phyloP scores from a whole-genome alignment of 2,329 filamentous ascomycete genomes.

The Penicillium sp. region DNA sequence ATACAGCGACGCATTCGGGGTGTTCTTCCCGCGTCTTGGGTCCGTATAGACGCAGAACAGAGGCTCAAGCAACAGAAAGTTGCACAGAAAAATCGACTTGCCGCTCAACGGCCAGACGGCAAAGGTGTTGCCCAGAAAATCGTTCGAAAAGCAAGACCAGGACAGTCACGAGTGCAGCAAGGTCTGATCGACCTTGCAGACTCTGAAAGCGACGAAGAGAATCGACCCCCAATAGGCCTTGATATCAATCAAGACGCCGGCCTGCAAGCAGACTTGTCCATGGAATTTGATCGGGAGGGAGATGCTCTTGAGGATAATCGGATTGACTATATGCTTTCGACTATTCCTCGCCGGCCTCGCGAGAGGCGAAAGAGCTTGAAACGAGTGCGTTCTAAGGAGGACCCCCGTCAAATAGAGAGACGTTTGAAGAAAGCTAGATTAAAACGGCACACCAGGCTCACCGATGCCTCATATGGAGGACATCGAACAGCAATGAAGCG shows the following conservation, averaged over 20 bases:
- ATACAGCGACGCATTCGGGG: conserved; percentile 46
- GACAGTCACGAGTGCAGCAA: conserved; percentile 12
- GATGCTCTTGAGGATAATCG: conserved; percentile 44
- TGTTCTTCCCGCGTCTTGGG: conserved; percentile 50
- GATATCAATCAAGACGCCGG: conserved; percentile 7
- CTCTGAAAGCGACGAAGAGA: conserved; percentile 21
- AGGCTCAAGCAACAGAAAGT: conserved; percentile 24
- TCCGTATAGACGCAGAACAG: conserved; percentile 41
- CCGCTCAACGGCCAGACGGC: conserved; percentile 21
- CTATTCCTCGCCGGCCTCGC: conserved; percentile 22
- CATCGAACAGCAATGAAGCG: conserved; percentile 24
- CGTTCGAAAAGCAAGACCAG: conserved; percentile 23
- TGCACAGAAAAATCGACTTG: conserved; percentile 22
- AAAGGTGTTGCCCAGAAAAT: conserved; percentile 38
- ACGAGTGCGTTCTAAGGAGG: conserved; percentile 17
- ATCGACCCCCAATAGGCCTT: background rate
- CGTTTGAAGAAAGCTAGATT: conserved; percentile 24
- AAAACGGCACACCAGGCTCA: conserved; percentile 37
- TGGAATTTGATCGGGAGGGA: conserved; percentile 25
- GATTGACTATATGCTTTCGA: conserved; percentile 42
- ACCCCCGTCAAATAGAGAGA: background rate
- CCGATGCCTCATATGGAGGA: conserved; percentile 29
- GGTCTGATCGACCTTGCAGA: conserved; percentile 31
- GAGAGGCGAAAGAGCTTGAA: conserved; percentile 14
- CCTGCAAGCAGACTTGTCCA: conserved; percentile 14